These are phyloP conservation scores for Fraxinus angustifolia DNA, from an alignment of 305 asterid species.

Conservation along the genomic window DNA sequence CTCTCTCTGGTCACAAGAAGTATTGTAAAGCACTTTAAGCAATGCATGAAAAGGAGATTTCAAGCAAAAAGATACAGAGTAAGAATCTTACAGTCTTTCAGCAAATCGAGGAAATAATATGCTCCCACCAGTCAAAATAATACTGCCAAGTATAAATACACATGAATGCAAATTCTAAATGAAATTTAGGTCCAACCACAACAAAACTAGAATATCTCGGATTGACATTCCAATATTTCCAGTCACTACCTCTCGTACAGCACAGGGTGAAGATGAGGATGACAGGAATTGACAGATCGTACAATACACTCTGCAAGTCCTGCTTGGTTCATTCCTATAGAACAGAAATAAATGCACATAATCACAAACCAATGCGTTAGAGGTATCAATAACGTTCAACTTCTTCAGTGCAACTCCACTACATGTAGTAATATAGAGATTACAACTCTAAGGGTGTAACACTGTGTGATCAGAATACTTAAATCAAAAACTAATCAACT, in stretches of 20 bases:
- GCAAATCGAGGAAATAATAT: conserved; percentile 88
- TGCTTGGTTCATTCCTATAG: conserved; percentile 89
- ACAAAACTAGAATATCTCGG: conserved; percentile 8
- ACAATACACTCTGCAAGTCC: conserved; percentile 95
- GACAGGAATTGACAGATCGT: conserved; percentile 82
- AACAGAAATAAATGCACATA: conserved; percentile 18
- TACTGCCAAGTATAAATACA: conserved; percentile 42
- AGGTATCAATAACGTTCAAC: background rate
- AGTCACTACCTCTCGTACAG: conserved; percentile 72
- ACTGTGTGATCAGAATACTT: background rate
- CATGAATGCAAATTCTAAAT: background rate
- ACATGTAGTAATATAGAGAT: background rate
- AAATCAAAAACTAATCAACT: background rate
- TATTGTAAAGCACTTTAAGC: conserved; percentile 3
- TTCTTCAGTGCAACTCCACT: conserved; percentile 7
- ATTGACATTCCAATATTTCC: conserved; percentile 5
- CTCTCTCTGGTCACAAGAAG: conserved; percentile 52
- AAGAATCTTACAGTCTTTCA: conserved; percentile 73
- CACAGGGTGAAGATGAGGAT: conserved; percentile 89
- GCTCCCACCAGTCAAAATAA: conserved; percentile 90
- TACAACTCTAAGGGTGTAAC: background rate
- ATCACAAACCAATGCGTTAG: conserved; percentile 14
- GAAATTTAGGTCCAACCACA: conserved; percentile 19
- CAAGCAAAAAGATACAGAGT: background rate
- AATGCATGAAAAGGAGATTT: background rate